These are phyloP conservation scores for Lichtheimia ramosa DNA, from an alignment of 371 early-diverging fungal genomes.

Conservation along the genomic window DNA sequence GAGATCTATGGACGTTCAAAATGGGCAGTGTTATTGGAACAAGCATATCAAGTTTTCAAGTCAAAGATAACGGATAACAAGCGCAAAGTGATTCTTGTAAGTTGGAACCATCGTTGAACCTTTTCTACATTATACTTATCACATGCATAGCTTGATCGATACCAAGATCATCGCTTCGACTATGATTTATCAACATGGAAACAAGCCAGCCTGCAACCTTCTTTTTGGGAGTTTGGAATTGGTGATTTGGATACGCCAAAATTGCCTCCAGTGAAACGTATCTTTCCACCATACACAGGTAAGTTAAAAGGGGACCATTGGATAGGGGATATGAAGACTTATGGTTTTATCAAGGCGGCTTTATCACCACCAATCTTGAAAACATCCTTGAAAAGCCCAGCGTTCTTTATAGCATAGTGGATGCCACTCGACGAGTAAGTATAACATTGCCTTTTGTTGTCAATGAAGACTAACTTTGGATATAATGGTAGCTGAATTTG, in stretches of 20 bases:
- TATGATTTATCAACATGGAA: background rate
- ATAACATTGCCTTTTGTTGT: background rate
- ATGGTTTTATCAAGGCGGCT: background rate
- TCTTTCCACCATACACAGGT: background rate
- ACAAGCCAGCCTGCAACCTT: background rate
- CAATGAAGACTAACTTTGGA: background rate
- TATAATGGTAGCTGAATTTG: background rate
- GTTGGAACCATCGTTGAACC: background rate
- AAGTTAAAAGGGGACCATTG: background rate
- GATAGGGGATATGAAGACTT: background rate
- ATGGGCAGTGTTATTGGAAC: background rate
- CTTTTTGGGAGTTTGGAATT: constrained; percentile 1
- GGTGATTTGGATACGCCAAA: background rate
- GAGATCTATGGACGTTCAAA: background rate
- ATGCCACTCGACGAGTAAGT: background rate
- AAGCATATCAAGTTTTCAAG: background rate
- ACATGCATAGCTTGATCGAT: background rate
- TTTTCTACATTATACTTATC: background rate
- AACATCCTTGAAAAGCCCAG: background rate
- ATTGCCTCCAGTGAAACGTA: background rate
- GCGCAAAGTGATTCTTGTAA: background rate
- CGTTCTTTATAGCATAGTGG: background rate
- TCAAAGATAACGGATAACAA: background rate
- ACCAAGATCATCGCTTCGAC: background rate
- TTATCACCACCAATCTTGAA: background rate